Evolutionary conservation across 1,284 basidiomycete genomes (phyloP).

Genomic region (Sporisorium graminicola): DNA sequence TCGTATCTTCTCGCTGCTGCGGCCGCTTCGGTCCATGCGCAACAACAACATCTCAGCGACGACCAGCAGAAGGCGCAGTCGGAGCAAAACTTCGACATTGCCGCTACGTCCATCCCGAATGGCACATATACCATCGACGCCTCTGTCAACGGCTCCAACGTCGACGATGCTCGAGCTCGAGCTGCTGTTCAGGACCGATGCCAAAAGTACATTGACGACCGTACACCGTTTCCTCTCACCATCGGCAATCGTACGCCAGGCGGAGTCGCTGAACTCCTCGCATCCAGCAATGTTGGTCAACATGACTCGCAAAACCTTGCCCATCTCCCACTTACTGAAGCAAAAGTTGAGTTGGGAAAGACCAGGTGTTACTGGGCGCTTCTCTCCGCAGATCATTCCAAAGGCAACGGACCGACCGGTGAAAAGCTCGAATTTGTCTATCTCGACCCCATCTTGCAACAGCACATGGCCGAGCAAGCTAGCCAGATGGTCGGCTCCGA

Average conservation of each 20-base stretch:
- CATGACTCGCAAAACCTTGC: background rate
- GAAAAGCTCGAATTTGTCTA: conserved; percentile 83
- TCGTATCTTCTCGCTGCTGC: conserved; percentile 54
- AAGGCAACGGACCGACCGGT: conserved; percentile 24
- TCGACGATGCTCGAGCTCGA: conserved; percentile 22
- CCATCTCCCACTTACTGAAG: conserved; percentile 16
- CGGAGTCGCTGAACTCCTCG: conserved; percentile 10
- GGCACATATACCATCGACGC: conserved; percentile 20
- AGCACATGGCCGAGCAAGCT: conserved; percentile 81
- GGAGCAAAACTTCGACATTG: conserved; percentile 19
- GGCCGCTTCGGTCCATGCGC: conserved; percentile 49
- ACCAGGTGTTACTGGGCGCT: conserved; percentile 58
- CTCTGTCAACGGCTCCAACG: conserved; percentile 30
- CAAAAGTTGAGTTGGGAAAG: conserved; percentile 39
- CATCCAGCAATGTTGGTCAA: no score
- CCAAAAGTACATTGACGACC: conserved; percentile 31
- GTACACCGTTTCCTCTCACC: conserved; percentile 32
- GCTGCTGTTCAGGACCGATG: conserved; percentile 26
- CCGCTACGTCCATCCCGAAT: conserved; percentile 13
- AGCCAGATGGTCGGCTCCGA: conserved; percentile 79
- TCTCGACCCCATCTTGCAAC: conserved; percentile 85
- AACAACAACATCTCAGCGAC: conserved; percentile 33
- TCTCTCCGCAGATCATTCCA: conserved; percentile 40
- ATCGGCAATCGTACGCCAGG: conserved; percentile 33
- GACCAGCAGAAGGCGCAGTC: conserved; percentile 8